A percentile compares a stretch with the other conserved stretches of the same genome.
Conservation (phyloP, 1,284 basidiomycete species). For the Malassezia cuniculi region DNA sequence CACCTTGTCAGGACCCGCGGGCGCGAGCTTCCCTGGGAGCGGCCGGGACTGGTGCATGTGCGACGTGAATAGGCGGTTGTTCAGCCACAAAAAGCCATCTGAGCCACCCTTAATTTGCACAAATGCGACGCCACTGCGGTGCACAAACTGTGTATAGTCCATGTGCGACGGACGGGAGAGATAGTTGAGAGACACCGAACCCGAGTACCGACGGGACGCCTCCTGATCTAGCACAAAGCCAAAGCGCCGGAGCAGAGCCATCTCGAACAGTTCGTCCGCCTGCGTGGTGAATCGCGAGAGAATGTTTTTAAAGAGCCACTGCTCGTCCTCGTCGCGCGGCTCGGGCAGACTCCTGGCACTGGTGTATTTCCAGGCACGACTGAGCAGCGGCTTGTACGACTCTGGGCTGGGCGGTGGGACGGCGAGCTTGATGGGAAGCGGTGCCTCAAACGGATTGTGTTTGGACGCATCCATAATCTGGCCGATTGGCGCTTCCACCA, state of each 20-base stretch:
- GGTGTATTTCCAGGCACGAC: slow-evolving; percentile 17
- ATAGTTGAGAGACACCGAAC: slow-evolving; percentile 31
- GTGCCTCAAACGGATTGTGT: slow-evolving; percentile 42
- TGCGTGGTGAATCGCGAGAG: slow-evolving; percentile 13
- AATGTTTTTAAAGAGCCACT: slow-evolving; percentile 9
- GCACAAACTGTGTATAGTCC: slow-evolving; percentile 41
- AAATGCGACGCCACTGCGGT: slow-evolving; percentile 37
- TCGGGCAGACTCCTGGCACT: slow-evolving; percentile 15
- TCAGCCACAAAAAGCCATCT: slow-evolving; percentile 42
- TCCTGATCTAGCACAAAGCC: slow-evolving; percentile 44
- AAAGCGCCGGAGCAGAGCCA: slow-evolving; percentile 30
- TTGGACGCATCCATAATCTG: slow-evolving; percentile 40
- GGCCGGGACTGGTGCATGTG: slow-evolving; percentile 13
- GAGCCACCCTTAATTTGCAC: slow-evolving; percentile 37
- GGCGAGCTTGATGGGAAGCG: slow-evolving; percentile 34
- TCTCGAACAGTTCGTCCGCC: slow-evolving; percentile 36
- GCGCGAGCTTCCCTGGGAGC: slow-evolving; percentile 1
- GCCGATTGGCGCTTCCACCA: slow-evolving; percentile 58
- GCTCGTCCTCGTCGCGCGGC: slow-evolving; percentile 6
- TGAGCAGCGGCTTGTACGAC: slow-evolving; percentile 19
- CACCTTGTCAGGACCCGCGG: slow-evolving; percentile 24
- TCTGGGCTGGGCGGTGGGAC: slow-evolving; percentile 29
- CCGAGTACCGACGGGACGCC: slow-evolving; percentile 24
- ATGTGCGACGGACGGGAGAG: slow-evolving; percentile 37
- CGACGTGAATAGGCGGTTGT: slow-evolving; percentile 36